Conservation (phyloP, 1,139 yeast species). For the Magnusiomyces paraingens region DNA sequence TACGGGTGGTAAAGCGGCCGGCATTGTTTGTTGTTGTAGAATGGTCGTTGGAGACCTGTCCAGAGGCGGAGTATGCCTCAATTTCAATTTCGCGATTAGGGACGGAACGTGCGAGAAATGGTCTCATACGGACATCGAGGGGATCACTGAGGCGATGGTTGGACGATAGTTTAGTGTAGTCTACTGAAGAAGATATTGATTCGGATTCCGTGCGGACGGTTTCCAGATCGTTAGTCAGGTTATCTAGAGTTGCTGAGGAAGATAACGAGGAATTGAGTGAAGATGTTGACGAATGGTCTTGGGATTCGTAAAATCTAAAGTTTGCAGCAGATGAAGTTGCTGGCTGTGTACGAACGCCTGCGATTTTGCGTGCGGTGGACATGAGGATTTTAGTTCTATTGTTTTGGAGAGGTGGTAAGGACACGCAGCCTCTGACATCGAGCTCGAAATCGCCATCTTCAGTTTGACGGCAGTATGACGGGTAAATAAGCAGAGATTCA, state of each 20-base stretch:
- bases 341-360: conserved; percentile 34
- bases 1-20: conserved; percentile 35
- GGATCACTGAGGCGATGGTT: conserved; percentile 7
- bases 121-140: conserved; percentile 14
- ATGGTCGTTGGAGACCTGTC: neutral
- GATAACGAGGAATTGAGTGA: neutral
- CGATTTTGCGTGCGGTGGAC: conserved; percentile 64
- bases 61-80: conserved; percentile 9
- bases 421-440: conserved; percentile 68
- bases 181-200: neutral
- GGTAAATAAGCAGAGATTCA: conserved; percentile 43
- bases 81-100: conserved; percentile 14
- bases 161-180: neutral
- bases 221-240: neutral
- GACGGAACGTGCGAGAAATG: conserved; percentile 22
- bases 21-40: conserved; percentile 25
- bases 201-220: neutral
- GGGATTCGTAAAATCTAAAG: conserved; percentile 4
- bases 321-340: conserved; percentile 17
- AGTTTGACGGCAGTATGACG: conserved; percentile 51
- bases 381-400: conserved; percentile 64
- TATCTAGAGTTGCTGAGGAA: neutral
- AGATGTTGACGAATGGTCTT: conserved; percentile 9
- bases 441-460: conserved; percentile 38
- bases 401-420: conserved; percentile 61